Evolutionary conservation across 768 basidiomycete genomes (phyloP), one percentile per base, ranked within the genome.

Genomic region (Sarcodon sp.): DNA sequence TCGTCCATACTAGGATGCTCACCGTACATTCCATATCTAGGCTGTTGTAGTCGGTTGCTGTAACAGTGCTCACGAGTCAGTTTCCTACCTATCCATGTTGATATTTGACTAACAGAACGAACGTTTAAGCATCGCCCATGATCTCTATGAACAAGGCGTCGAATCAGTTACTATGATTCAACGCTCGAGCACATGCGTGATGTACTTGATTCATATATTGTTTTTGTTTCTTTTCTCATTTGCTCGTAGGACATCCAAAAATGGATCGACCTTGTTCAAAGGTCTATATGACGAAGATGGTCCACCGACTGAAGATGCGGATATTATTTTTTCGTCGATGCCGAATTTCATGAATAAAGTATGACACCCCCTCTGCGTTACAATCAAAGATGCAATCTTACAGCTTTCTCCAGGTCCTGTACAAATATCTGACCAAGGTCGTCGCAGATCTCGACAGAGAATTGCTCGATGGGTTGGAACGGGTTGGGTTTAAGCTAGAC

Each of bases 141-240:
- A 71, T 51, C 58, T 68, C 3, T 50, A 54, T 1, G 47, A 55
- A 10, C 57, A 60, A 9, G 63, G 61, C 21, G 68, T 67, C 5
- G 46, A 53, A 33, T 55, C 57, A 1, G 63, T 70, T 16, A 70
- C 69, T 0, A 69, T 72, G 66, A 59, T 71, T 15, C 69, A 71
- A 45, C 64, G 71, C 9, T 68, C 68, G 2, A 57, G 63, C 2
- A 71, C 66, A 11, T 65, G 60, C 47, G 62, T 70, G 10, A 48
- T 62, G 6, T 51, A 53, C 16, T 27, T 27, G 21, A 27, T 27
- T 27, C 21, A 27, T 27, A 27, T 4, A 27, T 27, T 27, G 21
- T 27, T 27, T 27, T 27, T 2, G 21, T 27, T 27, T 4, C 21
- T 27, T 27, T 2, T 2, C 4, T 27, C 21, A 27, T 27, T 3